phyloP scores from a whole-genome alignment of 2,329 filamentous ascomycete species.

The Decorospora gaudefroyi region DNA sequence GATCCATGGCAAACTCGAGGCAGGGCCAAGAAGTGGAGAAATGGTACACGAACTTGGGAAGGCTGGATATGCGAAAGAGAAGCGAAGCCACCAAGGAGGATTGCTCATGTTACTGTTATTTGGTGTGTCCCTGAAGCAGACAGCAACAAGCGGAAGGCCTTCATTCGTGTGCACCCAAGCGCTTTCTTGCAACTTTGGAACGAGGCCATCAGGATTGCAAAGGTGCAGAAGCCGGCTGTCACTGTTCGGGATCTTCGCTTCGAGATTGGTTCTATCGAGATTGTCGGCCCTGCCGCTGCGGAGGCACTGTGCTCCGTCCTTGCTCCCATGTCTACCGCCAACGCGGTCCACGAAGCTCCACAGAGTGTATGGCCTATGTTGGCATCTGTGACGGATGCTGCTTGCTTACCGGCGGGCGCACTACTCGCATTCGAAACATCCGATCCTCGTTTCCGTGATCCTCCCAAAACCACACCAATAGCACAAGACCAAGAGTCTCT shows the following conservation, averaged over 20 bases:
- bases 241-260: slow-evolving; percentile 71
- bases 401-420: slow-evolving; percentile 69
- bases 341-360: slow-evolving; percentile 36
- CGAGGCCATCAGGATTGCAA: slow-evolving; percentile 62
- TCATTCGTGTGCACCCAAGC: slow-evolving; percentile 81
- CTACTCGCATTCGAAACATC: slow-evolving; percentile 72
- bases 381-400: slow-evolving; percentile 51
- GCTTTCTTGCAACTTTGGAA: slow-evolving; percentile 73
- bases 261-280: slow-evolving; percentile 72
- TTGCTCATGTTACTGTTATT: slow-evolving; percentile 74
- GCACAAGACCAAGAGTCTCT: slow-evolving; percentile 31
- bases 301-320: slow-evolving; percentile 75
- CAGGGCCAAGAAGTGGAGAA: slow-evolving; percentile 71
- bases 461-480: slow-evolving; percentile 61
- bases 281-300: slow-evolving; percentile 74
- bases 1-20: slow-evolving; percentile 60
- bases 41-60: slow-evolving; percentile 61
- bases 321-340: slow-evolving; percentile 49
- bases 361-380: slow-evolving; percentile 42
- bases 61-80: slow-evolving; percentile 64
- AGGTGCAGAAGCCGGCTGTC: slow-evolving; percentile 64
- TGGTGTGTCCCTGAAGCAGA: slow-evolving; percentile 62
- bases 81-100: slow-evolving; percentile 56
- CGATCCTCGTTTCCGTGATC: slow-evolving; percentile 81
- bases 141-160: slow-evolving; percentile 57